These are phyloP conservation scores for Trypanosomatidae sp. DNA, from an alignment of 208 protist species.

Conservation along the genomic window DNA sequence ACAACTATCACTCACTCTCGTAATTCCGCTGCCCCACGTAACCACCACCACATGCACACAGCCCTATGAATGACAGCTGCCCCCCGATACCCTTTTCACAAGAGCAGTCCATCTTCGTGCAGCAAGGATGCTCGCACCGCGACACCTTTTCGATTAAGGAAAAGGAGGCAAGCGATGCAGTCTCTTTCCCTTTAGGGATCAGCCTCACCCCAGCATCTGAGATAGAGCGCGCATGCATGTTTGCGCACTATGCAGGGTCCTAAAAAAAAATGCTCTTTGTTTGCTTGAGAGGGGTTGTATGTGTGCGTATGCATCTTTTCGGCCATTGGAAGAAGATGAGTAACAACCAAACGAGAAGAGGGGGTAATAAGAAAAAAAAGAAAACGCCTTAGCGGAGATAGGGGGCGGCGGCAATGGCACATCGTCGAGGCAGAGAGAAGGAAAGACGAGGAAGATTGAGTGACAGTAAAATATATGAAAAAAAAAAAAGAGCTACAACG, in stretches of 20 bases:
- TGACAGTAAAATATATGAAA: slow-evolving; percentile 11
- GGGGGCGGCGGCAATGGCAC: slow-evolving; percentile 1
- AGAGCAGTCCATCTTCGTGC: not conserved
- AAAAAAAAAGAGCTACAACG: slow-evolving; percentile 4
- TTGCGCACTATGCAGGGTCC: not conserved
- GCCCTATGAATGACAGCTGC: not conserved
- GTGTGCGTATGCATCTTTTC: not conserved
- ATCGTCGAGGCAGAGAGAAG: not conserved
- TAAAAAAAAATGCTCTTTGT: not conserved
- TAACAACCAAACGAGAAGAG: not conserved
- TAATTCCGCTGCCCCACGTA: not conserved
- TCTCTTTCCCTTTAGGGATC: not conserved
- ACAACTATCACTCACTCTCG: not conserved
- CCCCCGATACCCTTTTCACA: not conserved
- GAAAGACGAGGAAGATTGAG: slow-evolving; percentile 6
- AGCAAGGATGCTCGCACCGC: not conserved
- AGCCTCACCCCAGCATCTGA: not conserved
- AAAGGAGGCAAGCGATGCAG: not conserved
- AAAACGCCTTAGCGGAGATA: not conserved
- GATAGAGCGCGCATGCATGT: not conserved
- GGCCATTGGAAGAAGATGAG: not conserved
- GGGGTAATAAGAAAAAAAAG: not conserved
- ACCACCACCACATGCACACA: not conserved
- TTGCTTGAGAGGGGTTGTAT: not conserved
- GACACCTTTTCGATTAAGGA: not conserved